These are phyloP conservation scores for Pythium pyrilobum DNA, from an alignment of 352 stramenopile genomes.

Conservation along the genomic window DNA sequence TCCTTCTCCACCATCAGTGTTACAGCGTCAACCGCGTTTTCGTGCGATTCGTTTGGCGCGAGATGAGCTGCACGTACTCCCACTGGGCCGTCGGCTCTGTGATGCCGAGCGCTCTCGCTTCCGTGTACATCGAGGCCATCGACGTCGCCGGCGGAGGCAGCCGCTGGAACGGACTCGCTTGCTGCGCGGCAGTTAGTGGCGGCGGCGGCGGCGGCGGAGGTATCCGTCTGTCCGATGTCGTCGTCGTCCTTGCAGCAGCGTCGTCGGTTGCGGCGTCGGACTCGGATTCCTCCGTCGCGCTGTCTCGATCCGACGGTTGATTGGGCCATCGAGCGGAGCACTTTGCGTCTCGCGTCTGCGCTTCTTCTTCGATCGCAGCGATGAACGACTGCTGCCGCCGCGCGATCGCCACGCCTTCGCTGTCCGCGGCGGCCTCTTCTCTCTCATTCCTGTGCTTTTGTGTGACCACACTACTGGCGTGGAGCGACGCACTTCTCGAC, in stretches of 20 bases:
- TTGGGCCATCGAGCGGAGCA: too few species aligned
- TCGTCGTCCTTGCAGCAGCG: background rate
- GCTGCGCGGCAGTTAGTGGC: background rate
- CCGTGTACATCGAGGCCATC: slow-evolving; percentile 35
- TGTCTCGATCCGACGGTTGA: background rate
- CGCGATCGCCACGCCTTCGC: slow-evolving; percentile 21
- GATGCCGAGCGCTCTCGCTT: slow-evolving; percentile 31
- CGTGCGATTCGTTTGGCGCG: background rate
- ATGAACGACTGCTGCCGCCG: slow-evolving; percentile 44
- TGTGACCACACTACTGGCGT: too few species aligned
- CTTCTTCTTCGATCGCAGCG: slow-evolving; percentile 46
- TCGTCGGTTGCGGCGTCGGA: background rate
- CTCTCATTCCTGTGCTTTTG: too few species aligned
- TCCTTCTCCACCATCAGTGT: too few species aligned
- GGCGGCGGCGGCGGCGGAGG: too few species aligned
- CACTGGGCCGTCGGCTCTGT: slow-evolving; percentile 29
- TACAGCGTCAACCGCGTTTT: background rate
- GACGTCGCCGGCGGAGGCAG: slow-evolving; percentile 7
- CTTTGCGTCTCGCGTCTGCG: slow-evolving; percentile 1
- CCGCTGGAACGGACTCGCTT: background rate
- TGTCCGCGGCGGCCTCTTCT: background rate
- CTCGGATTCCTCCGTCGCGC: background rate
- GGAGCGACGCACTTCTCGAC: background rate
- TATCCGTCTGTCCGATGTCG: background rate
- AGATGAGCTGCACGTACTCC: slow-evolving; percentile 35